A percentile compares a stretch with the other conserved stretches of the same genome.
Conservation (phyloP, 768 basidiomycete genomes). For the Neoboletus magnificus region DNA sequence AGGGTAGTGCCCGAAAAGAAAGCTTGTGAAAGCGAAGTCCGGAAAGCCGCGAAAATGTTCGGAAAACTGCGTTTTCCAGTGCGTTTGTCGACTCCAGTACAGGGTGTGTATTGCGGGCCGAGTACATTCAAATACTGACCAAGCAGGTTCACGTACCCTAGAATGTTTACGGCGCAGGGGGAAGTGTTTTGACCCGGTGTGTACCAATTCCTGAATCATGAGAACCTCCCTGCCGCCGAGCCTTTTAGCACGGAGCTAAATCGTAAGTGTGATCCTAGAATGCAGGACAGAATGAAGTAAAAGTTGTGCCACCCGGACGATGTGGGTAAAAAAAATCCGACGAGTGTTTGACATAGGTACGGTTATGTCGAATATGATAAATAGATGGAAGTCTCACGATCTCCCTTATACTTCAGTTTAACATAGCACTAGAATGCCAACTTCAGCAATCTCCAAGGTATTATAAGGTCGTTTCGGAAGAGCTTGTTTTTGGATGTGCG, state of each 20-base stretch:
- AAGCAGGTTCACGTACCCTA: slow-evolving; percentile 5
- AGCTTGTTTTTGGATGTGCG: background rate
- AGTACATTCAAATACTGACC: background rate
- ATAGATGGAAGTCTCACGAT: slow-evolving; percentile 18
- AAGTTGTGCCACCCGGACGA: slow-evolving; percentile 9
- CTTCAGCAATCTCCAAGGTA: background rate
- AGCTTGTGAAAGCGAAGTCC: slow-evolving; percentile 2
- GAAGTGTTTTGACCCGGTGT: background rate
- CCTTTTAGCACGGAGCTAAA: background rate
- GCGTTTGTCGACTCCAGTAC: background rate
- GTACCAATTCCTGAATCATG: background rate
- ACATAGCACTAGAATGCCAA: background rate
- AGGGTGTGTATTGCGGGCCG: background rate
- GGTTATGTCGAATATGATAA: slow-evolving; percentile 10
- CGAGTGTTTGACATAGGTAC: slow-evolving; percentile 20
- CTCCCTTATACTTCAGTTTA: background rate
- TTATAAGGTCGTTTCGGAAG: background rate
- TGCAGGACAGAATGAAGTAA: background rate
- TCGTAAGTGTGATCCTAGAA: slow-evolving; percentile 2
- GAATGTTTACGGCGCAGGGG: background rate
- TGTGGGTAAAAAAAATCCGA: slow-evolving; percentile 6
- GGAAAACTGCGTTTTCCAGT: slow-evolving; percentile 4
- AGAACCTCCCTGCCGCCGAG: background rate
- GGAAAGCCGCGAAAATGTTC: background rate
- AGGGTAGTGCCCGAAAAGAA: background rate